Percentiles rank a stretch among this genome's conserved stretches.
Evolutionary conservation across 495 filamentous ascomycete species (phyloP).

Genomic region (Lophiotrema nucula): DNA sequence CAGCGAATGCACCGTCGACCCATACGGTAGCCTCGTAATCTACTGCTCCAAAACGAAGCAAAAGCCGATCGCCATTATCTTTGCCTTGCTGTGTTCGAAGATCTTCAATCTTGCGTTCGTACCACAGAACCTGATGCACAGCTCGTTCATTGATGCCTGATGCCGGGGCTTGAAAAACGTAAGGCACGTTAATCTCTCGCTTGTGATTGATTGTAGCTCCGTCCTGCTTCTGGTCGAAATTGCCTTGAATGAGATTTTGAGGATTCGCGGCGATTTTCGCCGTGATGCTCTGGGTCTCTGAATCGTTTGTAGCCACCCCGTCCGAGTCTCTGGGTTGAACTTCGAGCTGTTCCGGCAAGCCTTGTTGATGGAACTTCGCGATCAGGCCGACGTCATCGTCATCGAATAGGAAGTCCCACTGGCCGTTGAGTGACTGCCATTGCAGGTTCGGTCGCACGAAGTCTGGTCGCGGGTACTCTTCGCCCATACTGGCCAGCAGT

Average conservation of each 20-base stretch:
- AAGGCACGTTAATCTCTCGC: conserved; percentile 55
- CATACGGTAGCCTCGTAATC: conserved; percentile 67
- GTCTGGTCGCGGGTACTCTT: conserved; percentile 49
- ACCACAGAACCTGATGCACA: conserved; percentile 62
- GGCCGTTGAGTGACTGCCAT: conserved; percentile 55
- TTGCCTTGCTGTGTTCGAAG: conserved; percentile 40
- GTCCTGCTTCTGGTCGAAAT: conserved; percentile 24
- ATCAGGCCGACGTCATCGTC: conserved; percentile 52
- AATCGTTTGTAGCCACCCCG: background rate
- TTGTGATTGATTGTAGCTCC: conserved; percentile 29
- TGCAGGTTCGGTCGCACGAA: conserved; percentile 51
- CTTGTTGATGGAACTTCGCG: conserved; percentile 35
- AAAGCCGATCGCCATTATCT: conserved; percentile 38
- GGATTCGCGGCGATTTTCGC: conserved; percentile 12
- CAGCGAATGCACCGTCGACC: conserved; percentile 57
- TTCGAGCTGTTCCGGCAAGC: conserved; percentile 4
- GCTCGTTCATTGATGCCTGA: conserved; percentile 55
- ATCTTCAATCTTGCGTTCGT: conserved; percentile 52
- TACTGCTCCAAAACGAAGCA: conserved; percentile 66
- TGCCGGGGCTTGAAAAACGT: conserved; percentile 57
- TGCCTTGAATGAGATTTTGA: background rate
- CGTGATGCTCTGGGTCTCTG: conserved; percentile 4
- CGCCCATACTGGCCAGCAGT: no score
- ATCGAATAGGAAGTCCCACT: conserved; percentile 60
- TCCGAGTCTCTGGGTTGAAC: background rate